Conservation (phyloP, 164 flowering plant genomes). For the Dillenia suffruticosa region DNA sequence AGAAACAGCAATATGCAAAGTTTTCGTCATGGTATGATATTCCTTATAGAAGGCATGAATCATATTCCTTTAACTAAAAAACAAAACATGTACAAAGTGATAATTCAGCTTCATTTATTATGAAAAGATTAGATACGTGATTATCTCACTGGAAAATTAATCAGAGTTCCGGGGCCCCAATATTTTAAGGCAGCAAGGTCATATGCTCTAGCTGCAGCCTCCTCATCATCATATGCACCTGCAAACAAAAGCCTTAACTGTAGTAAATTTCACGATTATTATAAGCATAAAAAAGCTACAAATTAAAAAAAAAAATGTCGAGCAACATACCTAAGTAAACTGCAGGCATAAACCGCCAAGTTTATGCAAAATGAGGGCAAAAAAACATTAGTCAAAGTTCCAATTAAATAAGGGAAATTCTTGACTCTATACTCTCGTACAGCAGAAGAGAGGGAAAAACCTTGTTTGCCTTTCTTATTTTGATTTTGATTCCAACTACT, state of each 20-base stretch:
- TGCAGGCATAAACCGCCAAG: slow-evolving; percentile 21
- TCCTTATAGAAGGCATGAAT: too few relatives aligned
- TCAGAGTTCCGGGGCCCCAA: slow-evolving; percentile 99
- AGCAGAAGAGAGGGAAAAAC: slow-evolving; percentile 24
- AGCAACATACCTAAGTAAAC: slow-evolving; percentile 79
- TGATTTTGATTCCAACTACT: slow-evolving; percentile 98
- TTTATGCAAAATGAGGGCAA: too few relatives aligned
- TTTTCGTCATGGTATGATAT: too few relatives aligned
- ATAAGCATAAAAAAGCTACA: not conserved
- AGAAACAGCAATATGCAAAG: too few relatives aligned
- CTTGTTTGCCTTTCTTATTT: slow-evolving; percentile 99
- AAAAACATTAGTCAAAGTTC: too few relatives aligned
- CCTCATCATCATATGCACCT: slow-evolving; percentile 99
- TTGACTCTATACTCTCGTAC: too few relatives aligned
- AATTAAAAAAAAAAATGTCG: slow-evolving; percentile 1
- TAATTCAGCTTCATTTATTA: too few relatives aligned
- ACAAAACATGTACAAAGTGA: not conserved
- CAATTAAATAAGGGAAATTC: too few relatives aligned
- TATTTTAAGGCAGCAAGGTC: slow-evolving; percentile 99
- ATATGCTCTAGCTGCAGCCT: slow-evolving; percentile 99
- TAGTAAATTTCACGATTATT: not conserved
- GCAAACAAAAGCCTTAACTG: slow-evolving; percentile 1
- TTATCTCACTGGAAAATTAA: slow-evolving; percentile 91
- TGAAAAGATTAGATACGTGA: not conserved
- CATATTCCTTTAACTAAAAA: not conserved